Evolutionary conservation across 139 green algal genomes (phyloP).

Genomic region (Volvox reticuliferus): DNA sequence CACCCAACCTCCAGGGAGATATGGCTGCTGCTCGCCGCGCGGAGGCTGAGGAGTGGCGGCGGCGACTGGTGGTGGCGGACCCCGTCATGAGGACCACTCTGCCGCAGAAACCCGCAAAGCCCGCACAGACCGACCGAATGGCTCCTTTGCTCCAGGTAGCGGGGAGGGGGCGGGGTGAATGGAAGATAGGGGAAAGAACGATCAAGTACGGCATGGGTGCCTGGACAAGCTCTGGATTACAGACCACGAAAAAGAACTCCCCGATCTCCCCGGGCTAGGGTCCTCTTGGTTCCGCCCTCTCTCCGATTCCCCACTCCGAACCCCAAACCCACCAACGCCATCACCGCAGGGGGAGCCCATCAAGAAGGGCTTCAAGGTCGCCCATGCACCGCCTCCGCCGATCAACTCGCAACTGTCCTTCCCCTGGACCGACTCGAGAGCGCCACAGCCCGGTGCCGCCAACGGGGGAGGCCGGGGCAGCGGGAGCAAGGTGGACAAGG

Average conservation of each 20-base stretch:
- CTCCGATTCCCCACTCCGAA: neutral
- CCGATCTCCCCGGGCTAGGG: too few species aligned
- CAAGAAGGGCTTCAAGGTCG: conserved; percentile 65
- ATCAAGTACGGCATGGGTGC: neutral
- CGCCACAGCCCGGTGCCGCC: neutral
- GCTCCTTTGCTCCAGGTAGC: conserved; percentile 49
- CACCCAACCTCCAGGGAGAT: conserved; percentile 7
- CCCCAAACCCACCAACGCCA: neutral
- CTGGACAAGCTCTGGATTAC: neutral
- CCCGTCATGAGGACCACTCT: conserved; percentile 54
- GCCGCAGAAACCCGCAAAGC: conserved; percentile 37
- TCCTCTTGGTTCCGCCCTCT: neutral
- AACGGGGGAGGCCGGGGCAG: neutral
- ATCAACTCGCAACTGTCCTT: conserved; percentile 38
- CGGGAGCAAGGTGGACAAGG: conserved; percentile 3
- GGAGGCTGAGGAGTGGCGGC: conserved; percentile 50
- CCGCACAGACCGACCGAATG: conserved; percentile 56
- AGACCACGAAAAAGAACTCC: too few species aligned
- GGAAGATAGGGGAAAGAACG: too few species aligned
- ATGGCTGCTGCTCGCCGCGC: conserved; percentile 16
- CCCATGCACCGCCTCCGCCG: conserved; percentile 51
- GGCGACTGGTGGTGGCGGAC: conserved; percentile 61
- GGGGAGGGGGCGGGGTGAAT: neutral
- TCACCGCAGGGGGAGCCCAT: conserved; percentile 44
- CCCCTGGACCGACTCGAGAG: conserved; percentile 24